phyloP scores from a whole-genome alignment of 768 basidiomycete species.

The Phaeolepiota aurea region DNA sequence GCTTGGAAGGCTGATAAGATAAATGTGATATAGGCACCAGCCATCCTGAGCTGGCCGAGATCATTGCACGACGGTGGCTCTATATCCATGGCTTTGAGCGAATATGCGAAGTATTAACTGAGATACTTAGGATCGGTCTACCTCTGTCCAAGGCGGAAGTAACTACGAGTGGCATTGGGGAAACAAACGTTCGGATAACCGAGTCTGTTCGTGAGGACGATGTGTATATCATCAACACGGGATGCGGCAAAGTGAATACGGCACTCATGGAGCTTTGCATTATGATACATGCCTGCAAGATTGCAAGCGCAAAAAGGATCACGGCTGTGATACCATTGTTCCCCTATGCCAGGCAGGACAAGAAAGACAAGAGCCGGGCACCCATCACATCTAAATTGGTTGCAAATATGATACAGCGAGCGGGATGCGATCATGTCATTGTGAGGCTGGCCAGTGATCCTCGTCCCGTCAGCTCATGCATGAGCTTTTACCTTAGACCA shows the following conservation, averaged over 20 bases:
- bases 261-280: slow-evolving; percentile 97
- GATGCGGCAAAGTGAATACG: slow-evolving; percentile 81
- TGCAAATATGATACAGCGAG: slow-evolving; percentile 92
- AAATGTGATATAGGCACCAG: slow-evolving; percentile 62
- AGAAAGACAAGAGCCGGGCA: slow-evolving; percentile 97
- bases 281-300: slow-evolving; percentile 99
- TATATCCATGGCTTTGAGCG: slow-evolving; percentile 12
- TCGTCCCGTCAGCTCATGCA: neutral
- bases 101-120: slow-evolving; percentile 12
- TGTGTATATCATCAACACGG: slow-evolving; percentile 97
- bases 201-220: slow-evolving; percentile 98
- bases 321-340: slow-evolving; percentile 98
- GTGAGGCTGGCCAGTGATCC: slow-evolving; percentile 37
- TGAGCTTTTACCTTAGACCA: slow-evolving; percentile 55
- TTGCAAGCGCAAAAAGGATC: slow-evolving; percentile 96
- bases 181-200: slow-evolving; percentile 84
- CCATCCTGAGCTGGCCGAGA: slow-evolving; percentile 91
- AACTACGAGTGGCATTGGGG: slow-evolving; percentile 82
- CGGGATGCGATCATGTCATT: slow-evolving; percentile 95
- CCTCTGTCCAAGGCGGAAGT: slow-evolving; percentile 84
- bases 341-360: slow-evolving; percentile 96
- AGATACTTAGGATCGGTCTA: slow-evolving; percentile 68
- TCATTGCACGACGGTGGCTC: slow-evolving; percentile 82
- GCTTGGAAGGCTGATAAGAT: neutral
- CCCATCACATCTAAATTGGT: slow-evolving; percentile 98